Base-by-base conservation (phyloP, 345 rosid species). In the Ailanthus altissimus region DNA sequence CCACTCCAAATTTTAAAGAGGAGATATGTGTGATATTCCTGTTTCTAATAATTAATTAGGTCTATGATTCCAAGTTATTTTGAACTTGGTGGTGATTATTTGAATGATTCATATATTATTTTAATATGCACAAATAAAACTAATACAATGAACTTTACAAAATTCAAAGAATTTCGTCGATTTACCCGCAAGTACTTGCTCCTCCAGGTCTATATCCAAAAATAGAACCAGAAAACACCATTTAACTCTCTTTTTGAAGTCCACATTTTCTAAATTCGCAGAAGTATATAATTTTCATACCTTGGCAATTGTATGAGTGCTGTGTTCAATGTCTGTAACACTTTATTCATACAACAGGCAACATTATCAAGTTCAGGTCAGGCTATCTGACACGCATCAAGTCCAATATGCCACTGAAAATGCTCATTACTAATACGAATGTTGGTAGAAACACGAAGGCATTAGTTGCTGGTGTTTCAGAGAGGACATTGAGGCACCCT, bases 381-480 rank as follows among this genome's bases (percentile, higher is more conserved):
- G 98, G 98, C 77, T 77, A 77, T 79, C 76, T 97, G 80, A 88
- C 91, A 16, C 83, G 84, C 36, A 81, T 97, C 67, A 81, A 80
- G 50, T 85, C 98, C 36, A 85, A 78, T 66, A 79, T 88, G 86
- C 92, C 93, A 13, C 79, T 94, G 13, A 89, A 79, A 83, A 90
- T 97, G 97, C 97, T 97, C 25, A 87, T 97, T 74, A 97, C 99
- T 32, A 90, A 94, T 88, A 94, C 97, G 7, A 90, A 83, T 84
- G 96, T 97, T 15, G 94, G 93, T 57, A 84, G 99, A 80, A 90
- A 97, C 81, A 97, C 98, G 0, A 94, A 91, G 79, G 97, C 97
- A 70, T 80, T 97, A 77, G 97, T 97, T 72, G 89, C 94, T 42
- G 93, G 97, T 25, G 99, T 97, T 76, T 88, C 97, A 50, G 93